Percentiles rank a stretch among this genome's conserved stretches.
Conservation (phyloP, 2,329 filamentous ascomycete genomes). For the Cladosporium phlei region DNA sequence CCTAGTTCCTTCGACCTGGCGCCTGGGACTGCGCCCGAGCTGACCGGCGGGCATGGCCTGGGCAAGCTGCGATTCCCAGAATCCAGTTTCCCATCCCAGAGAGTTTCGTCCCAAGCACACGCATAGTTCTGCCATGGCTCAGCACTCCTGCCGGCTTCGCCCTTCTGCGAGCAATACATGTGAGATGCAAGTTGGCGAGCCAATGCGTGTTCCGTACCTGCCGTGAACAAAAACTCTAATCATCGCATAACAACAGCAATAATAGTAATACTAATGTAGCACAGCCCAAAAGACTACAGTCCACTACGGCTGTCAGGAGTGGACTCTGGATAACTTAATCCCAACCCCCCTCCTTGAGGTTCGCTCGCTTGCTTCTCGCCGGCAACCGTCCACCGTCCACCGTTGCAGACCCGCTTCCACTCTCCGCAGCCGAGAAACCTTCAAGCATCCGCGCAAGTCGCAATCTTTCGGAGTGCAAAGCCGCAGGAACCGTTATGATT, state of each 20-base stretch:
- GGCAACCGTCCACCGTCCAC: not conserved
- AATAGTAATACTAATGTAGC: not conserved
- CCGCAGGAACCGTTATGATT: not conserved
- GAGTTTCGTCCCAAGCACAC: not conserved
- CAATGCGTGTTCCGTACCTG: slow-evolving; percentile 5
- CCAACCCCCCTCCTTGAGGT: no score
- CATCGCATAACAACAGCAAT: not conserved
- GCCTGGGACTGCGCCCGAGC: slow-evolving; percentile 2
- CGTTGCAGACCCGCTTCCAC: not conserved
- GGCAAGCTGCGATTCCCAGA: slow-evolving; percentile 6
- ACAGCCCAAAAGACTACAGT: not conserved
- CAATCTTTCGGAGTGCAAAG: not conserved
- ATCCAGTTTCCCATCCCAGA: slow-evolving; percentile 4
- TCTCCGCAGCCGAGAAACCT: slow-evolving; percentile 11
- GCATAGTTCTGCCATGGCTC: not conserved
- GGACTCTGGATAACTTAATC: no score
- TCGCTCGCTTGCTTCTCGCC: no score
- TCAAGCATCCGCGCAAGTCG: not conserved
- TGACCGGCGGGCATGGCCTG: not conserved
- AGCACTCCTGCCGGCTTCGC: slow-evolving; percentile 1
- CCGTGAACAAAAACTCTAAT: not conserved
- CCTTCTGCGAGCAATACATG: slow-evolving; percentile 9
- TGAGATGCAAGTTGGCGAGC: slow-evolving; percentile 3
- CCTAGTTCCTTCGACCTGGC: slow-evolving; percentile 4
- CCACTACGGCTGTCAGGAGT: no score